A percentile compares a stretch with the other conserved stretches of the same genome.
Evolutionary conservation across 163 green algal genomes (phyloP).

Genomic region (Scenedesmus sp.): DNA sequence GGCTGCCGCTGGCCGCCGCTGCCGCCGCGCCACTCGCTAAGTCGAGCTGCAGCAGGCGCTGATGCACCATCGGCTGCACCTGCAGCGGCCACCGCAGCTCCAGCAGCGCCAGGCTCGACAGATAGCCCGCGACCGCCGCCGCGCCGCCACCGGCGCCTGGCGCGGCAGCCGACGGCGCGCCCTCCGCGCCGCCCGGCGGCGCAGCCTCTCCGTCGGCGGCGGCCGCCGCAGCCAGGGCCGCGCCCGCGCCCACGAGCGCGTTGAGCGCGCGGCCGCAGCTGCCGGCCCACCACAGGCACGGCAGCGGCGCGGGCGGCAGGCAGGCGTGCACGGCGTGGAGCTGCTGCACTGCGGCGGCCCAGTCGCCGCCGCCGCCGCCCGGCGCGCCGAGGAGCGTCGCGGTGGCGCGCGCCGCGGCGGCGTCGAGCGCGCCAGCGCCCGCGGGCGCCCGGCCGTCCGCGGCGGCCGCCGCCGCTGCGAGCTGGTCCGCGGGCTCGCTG

Average conservation of each 20-base stretch:
- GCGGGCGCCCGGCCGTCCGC: background rate
- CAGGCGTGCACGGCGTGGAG: conserved; percentile 19
- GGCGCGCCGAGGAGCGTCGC: background rate
- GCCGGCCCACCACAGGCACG: conserved; percentile 17
- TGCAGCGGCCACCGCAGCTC: conserved; percentile 32
- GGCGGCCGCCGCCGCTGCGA: background rate
- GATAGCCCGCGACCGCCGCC: background rate
- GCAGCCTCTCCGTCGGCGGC: too few species aligned
- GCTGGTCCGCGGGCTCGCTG: background rate
- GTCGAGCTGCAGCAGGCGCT: background rate
- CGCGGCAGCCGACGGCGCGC: background rate
- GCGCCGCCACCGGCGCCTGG: background rate
- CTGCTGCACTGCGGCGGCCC: conserved; percentile 11
- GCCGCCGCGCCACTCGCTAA: background rate
- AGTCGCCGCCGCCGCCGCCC: background rate
- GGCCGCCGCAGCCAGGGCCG: conserved; percentile 13
- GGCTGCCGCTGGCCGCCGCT: conserved; percentile 6
- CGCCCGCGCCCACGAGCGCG: conserved; percentile 14
- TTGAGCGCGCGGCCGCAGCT: conserved; percentile 15
- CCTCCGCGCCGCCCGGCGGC: too few species aligned
- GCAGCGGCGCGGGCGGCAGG: conserved; percentile 23
- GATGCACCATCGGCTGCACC: background rate
- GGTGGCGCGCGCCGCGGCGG: background rate
- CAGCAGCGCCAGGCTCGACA: conserved; percentile 2
- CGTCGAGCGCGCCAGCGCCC: background rate